Base-by-base conservation (phyloP, 306 rosid genomes). In the Gynostemma pentaphyllum region DNA sequence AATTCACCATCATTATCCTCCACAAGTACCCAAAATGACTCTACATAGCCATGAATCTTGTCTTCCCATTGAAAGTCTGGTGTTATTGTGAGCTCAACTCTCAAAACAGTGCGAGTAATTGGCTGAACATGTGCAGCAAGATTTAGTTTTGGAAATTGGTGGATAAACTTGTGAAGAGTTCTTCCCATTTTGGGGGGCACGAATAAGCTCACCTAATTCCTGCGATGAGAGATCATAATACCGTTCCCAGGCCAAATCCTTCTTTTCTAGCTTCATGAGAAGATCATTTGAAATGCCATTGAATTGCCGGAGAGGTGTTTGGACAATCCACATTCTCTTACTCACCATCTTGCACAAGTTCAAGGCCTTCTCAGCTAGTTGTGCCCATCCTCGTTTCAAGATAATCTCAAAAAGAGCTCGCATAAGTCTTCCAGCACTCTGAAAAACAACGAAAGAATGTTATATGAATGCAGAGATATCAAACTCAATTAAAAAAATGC, bases 41-140 rank as follows among this genome's bases (percentile, higher is more conserved):
- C 96, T 56, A 88, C 95, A 73, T 82, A 91, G 52, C 98, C 98
- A 69, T 88, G 98, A 68, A 91, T 64, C 72, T 82, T 83, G 80
- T 91, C 98, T 64, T 91, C 98, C 98, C 98, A 88, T 45, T 87
- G 81, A 61, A 91, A 91, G 78, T 88, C 95, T 1, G 98, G 98
- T 27, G 98, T 91, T 68, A 91, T 77, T 1, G 66, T 83, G 68
- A 91, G 96, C 82, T 91, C 98, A 64, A 91, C 92, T 82, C 89
- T 76, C 87, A 91, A 73, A 74, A 85, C 85, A 32, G 95, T 78
- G 71, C 95, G 91, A 47, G 97, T 85, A 74, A 91, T 91, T 41
- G 97, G 97, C 80, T 90, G 96, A 75, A 87, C 97, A 74, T 91
- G 95, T 8, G 97, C 97, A 14, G 91, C 82, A 70, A 91, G 97